Evolutionary conservation across 1,284 basidiomycete species (phyloP).

Genomic region (Garcileccinum viscosum): DNA sequence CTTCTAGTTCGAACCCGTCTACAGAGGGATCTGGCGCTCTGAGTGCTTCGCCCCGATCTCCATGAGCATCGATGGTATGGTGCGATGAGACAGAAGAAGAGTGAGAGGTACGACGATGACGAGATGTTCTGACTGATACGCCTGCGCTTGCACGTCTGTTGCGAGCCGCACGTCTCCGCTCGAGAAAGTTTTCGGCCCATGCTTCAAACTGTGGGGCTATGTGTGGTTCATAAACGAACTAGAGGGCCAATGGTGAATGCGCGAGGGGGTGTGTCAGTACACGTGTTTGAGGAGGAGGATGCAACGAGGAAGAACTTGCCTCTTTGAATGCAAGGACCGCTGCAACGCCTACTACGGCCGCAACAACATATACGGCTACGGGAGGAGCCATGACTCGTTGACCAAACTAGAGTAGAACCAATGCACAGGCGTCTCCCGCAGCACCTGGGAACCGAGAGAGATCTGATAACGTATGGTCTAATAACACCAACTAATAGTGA

Average conservation of each 20-base stretch:
- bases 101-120: conserved; percentile 10
- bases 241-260: conserved; percentile 2
- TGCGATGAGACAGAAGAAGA: conserved; percentile 20
- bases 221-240: conserved; percentile 71
- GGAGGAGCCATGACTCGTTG: conserved; percentile 34
- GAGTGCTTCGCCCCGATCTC: conserved; percentile 17
- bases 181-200: conserved; percentile 56
- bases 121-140: conserved; percentile 28
- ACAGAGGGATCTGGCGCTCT: conserved; percentile 13
- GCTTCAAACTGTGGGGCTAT: conserved; percentile 59
- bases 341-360: conserved; percentile 46
- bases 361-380: conserved; percentile 46
- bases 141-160: conserved; percentile 31
- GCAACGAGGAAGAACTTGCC: conserved; percentile 35
- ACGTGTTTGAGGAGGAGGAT: conserved; percentile 18
- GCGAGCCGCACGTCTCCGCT: conserved; percentile 45
- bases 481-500: conserved; percentile 9
- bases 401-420: conserved; percentile 11
- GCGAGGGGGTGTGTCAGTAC: conserved; percentile 27
- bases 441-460: conserved; percentile 5
- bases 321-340: conserved; percentile 51
- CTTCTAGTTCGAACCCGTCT: conserved; percentile 55
- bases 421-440: conserved; percentile 22
- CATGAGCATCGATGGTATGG: conserved; percentile 7
- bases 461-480: background rate